Conservation (phyloP, 2,329 filamentous ascomycete species). For the Biscogniauxia mediterranea region DNA sequence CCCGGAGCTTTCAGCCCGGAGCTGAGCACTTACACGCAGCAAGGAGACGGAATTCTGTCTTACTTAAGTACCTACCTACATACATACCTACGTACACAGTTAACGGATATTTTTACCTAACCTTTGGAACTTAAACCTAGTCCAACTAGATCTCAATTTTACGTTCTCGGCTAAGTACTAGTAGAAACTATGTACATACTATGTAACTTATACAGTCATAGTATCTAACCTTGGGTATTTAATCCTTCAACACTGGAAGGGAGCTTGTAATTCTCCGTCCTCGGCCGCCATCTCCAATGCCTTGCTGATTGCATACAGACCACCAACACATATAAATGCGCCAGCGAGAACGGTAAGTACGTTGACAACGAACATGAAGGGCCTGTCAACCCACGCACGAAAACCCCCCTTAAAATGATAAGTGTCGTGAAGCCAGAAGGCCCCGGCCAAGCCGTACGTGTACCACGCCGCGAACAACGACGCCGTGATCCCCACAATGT, state of each 20-base stretch:
- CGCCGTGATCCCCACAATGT: constrained; percentile 50
- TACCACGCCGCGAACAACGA: constrained; percentile 54
- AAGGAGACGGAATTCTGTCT: too few relatives aligned
- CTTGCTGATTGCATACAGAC: constrained; percentile 48
- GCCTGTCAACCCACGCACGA: constrained; percentile 37
- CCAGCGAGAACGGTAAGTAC: constrained; percentile 43
- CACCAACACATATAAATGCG: constrained; percentile 47
- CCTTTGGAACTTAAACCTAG: too few relatives aligned
- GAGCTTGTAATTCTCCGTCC: constrained; percentile 23
- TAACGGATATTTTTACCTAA: too few relatives aligned
- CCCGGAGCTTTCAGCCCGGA: neutral
- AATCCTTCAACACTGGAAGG: constrained; percentile 27
- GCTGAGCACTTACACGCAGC: neutral
- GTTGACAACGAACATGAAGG: constrained; percentile 39
- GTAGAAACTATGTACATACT: too few relatives aligned
- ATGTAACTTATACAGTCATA: too few relatives aligned
- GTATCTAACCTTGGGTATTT: too few relatives aligned
- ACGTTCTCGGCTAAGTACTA: too few relatives aligned
- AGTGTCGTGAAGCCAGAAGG: constrained; percentile 51
- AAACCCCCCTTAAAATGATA: constrained; percentile 43
- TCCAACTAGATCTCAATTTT: too few relatives aligned
- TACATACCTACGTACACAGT: too few relatives aligned
- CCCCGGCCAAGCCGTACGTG: constrained; percentile 51
- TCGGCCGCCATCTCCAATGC: constrained; percentile 23
- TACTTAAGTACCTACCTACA: neutral